These are phyloP conservation scores for Zygoascus biomembranicola DNA, from an alignment of 805 yeast genomes.

Conservation along the genomic window DNA sequence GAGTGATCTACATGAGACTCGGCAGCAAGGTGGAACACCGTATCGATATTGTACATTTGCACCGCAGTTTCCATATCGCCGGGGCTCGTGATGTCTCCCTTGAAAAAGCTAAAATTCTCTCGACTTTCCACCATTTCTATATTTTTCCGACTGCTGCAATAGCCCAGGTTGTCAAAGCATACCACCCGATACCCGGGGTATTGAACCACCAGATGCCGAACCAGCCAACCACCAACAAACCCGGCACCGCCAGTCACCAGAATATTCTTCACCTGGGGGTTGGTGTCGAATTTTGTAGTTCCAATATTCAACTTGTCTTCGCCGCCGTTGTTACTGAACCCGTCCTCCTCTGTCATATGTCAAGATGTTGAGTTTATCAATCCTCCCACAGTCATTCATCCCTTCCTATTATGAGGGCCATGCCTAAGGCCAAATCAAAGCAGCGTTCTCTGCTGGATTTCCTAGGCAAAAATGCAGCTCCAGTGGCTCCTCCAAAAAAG, in stretches of 20 bases:
- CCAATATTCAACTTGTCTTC: background rate
- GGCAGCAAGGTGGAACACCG: slow-evolving; percentile 47
- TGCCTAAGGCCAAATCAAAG: background rate
- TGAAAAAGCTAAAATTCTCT: slow-evolving; percentile 22
- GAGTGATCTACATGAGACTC: slow-evolving; percentile 48
- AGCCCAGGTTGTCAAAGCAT: slow-evolving; percentile 41
- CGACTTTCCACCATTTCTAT: slow-evolving; percentile 24
- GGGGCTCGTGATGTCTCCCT: slow-evolving; percentile 32
- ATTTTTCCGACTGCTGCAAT: slow-evolving; percentile 34
- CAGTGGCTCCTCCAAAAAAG: background rate
- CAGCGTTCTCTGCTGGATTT: slow-evolving; percentile 3
- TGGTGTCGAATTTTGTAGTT: slow-evolving; percentile 9
- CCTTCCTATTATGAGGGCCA: background rate
- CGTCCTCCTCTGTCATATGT: too few species aligned
- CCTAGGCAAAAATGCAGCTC: background rate
- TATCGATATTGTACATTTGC: slow-evolving; percentile 21
- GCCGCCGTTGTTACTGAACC: too few species aligned
- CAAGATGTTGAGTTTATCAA: background rate
- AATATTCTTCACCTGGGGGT: slow-evolving; percentile 18
- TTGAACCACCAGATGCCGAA: slow-evolving; percentile 28
- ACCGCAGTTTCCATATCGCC: slow-evolving; percentile 19
- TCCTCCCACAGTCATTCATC: background rate
- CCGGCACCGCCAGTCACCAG: slow-evolving; percentile 54
- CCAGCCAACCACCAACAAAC: slow-evolving; percentile 45
- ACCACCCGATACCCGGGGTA: slow-evolving; percentile 29